A percentile compares a stretch with the other conserved stretches of the same genome.
phyloP scores from a whole-genome alignment of 2,329 filamentous ascomycete genomes.

The Epichloe bromicola region DNA sequence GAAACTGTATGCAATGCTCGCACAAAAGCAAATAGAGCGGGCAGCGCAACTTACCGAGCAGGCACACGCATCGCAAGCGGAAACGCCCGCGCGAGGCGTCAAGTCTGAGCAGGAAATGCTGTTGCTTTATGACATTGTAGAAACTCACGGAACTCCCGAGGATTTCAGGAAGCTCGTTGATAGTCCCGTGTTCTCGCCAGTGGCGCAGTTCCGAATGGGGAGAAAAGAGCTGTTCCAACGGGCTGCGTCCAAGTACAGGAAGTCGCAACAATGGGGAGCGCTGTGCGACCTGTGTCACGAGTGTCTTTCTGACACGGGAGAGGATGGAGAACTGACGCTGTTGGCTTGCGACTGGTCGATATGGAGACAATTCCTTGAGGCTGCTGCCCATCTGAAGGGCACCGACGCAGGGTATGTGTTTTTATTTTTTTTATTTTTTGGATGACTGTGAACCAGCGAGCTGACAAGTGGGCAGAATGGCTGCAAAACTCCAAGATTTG shows the following conservation, averaged over 20 bases:
- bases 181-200: constrained; percentile 27
- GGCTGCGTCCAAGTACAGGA: constrained; percentile 24
- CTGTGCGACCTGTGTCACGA: constrained; percentile 31
- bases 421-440: neutral
- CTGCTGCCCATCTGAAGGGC: constrained; percentile 21
- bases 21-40: constrained; percentile 37
- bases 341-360: constrained; percentile 32
- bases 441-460: neutral
- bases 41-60: constrained; percentile 33
- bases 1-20: constrained; percentile 37
- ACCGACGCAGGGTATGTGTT: constrained; percentile 20
- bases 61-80: constrained; percentile 10
- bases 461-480: constrained; percentile 14
- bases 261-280: constrained; percentile 26
- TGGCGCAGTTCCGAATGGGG: constrained; percentile 30
- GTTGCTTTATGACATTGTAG: constrained; percentile 34
- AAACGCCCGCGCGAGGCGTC: constrained; percentile 18
- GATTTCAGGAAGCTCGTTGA: constrained; percentile 27
- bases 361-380: constrained; percentile 27
- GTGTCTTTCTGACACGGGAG: constrained; percentile 27
- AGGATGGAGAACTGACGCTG: constrained; percentile 24
- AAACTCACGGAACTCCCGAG: constrained; percentile 27
- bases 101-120: constrained; percentile 37
- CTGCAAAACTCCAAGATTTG: constrained; percentile 15
- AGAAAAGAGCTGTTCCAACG: constrained; percentile 35